A percentile compares a stretch with the other conserved stretches of the same genome.
Evolutionary conservation across 1,284 basidiomycete genomes (phyloP).

Genomic region (Takashimella koratensis): DNA sequence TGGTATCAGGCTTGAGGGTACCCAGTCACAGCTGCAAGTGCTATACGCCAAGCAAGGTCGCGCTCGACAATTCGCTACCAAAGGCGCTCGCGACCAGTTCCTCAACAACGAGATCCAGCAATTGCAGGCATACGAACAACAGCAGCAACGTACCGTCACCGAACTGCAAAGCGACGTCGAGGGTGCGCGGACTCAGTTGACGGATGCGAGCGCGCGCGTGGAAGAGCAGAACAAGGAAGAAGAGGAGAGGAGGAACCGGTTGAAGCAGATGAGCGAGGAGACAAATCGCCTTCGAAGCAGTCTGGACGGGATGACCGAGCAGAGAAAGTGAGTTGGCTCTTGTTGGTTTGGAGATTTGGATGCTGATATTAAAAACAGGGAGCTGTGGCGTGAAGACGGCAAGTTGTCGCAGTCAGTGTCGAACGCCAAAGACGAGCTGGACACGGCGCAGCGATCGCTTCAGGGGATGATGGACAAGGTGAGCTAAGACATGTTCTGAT

Average conservation of each 20-base stretch:
- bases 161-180: slow-evolving; percentile 68
- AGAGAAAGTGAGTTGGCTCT: slow-evolving; percentile 60
- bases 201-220: slow-evolving; percentile 64
- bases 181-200: slow-evolving; percentile 66
- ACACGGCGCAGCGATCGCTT: slow-evolving; percentile 71
- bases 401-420: slow-evolving; percentile 73
- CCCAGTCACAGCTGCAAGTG: slow-evolving; percentile 63
- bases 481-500: slow-evolving; percentile 19
- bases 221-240: slow-evolving; percentile 60
- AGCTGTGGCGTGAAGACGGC: slow-evolving; percentile 91
- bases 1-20: slow-evolving; percentile 60
- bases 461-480: slow-evolving; percentile 95
- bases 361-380: no score
- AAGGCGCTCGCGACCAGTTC: slow-evolving; percentile 74
- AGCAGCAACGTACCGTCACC: slow-evolving; percentile 59
- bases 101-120: slow-evolving; percentile 69
- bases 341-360: background rate
- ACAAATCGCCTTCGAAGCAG: slow-evolving; percentile 65
- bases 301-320: slow-evolving; percentile 68
- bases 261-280: slow-evolving; percentile 71
- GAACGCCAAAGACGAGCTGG: slow-evolving; percentile 74
- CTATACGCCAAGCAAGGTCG: slow-evolving; percentile 87
- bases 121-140: slow-evolving; percentile 59
- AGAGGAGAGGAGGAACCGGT: slow-evolving; percentile 63
- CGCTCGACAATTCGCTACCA: slow-evolving; percentile 75